A percentile compares a stretch with the other conserved stretches of the same genome.
Conservation (phyloP, 164 flowering plant genomes). For the Chimonanthus praecox region DNA sequence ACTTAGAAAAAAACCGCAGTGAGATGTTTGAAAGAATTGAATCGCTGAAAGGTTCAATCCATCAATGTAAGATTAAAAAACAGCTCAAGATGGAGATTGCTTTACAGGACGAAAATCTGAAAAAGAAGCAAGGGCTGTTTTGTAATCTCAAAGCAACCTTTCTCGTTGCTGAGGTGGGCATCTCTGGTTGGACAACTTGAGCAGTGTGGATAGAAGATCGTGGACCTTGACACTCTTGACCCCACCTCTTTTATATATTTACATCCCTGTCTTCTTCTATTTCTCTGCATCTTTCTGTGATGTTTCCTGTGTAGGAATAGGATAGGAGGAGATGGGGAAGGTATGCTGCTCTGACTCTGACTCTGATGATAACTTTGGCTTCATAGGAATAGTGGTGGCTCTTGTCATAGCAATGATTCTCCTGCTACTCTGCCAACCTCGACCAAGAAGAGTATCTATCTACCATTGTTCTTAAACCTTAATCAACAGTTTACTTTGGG, state of each 20-base stretch:
- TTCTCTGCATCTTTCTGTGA: too few species aligned
- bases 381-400: slow-evolving; percentile 4
- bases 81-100: too few species aligned
- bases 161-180: neutral
- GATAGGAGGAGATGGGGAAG: slow-evolving; percentile 1
- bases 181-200: neutral
- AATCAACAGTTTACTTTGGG: neutral
- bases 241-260: neutral
- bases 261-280: too few species aligned
- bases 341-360: slow-evolving; percentile 1
- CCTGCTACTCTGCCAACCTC: slow-evolving; percentile 8
- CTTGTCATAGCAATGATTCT: slow-evolving; percentile 6
- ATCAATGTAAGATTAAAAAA: too few species aligned
- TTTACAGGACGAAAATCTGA: too few species aligned
- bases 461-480: neutral
- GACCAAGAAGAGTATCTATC: slow-evolving; percentile 3
- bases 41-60: too few species aligned
- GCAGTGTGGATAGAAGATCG: neutral
- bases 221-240: neutral
- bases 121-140: too few species aligned
- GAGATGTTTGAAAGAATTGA: too few species aligned
- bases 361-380: neutral
- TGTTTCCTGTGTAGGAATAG: neutral
- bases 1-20: too few species aligned
- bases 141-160: too few species aligned